Evolutionary conservation across 176 grass and related monocot species (phyloP).

Genomic region (Chrysopogon serrulatus): DNA sequence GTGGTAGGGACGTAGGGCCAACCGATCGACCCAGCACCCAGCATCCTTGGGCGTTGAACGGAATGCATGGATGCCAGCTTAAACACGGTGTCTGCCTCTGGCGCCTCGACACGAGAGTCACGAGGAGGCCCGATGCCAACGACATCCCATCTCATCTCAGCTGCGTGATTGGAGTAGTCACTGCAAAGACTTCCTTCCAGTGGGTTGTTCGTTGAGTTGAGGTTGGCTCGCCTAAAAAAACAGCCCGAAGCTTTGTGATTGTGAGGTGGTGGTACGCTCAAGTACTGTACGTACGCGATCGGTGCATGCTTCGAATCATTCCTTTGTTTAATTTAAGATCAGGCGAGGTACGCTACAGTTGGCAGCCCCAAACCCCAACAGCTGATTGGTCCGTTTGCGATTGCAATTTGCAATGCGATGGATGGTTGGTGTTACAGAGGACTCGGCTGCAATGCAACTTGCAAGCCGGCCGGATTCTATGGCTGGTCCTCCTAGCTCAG

Average conservation of each 20-base stretch:
- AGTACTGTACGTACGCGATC: not conserved
- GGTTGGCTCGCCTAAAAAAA: not conserved
- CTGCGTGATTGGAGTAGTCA: not conserved
- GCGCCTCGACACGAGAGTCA: not conserved
- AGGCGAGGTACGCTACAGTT: not conserved
- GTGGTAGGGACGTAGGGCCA: not conserved
- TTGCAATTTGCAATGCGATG: not conserved
- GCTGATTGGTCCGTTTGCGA: not conserved
- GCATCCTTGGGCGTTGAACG: not conserved
- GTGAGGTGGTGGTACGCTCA: not conserved
- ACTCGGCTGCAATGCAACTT: not conserved
- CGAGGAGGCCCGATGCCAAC: not conserved
- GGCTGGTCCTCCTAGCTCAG: not conserved
- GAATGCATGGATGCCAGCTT: constrained; percentile 2
- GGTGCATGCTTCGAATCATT: not conserved
- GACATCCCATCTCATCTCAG: not conserved
- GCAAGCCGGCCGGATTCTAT: not conserved
- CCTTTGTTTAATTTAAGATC: not conserved
- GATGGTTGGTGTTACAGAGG: not conserved
- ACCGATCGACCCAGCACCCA: no score
- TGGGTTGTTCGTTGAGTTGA: not conserved
- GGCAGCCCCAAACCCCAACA: not conserved
- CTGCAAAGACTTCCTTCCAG: not conserved
- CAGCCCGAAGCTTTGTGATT: not conserved
- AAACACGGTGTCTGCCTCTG: not conserved